Percentiles rank a stretch among this genome's conserved stretches.
phyloP scores from a whole-genome alignment of 2,329 filamentous ascomycete species.

The Fusarium mundagurra region DNA sequence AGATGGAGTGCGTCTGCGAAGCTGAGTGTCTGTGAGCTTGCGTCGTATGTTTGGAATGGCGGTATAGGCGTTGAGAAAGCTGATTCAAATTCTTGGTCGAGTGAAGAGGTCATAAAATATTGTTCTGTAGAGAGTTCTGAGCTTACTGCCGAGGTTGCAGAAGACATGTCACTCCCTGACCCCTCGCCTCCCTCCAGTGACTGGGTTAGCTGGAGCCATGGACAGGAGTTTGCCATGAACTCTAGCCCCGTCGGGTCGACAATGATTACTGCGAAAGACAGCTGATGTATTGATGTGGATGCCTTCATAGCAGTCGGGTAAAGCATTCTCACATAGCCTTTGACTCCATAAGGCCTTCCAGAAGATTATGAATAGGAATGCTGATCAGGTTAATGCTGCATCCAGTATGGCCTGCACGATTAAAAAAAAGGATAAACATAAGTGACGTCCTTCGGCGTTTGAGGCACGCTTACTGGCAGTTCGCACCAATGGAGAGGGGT shows the following conservation, averaged over 20 bases:
- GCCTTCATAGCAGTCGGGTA: too few species aligned
- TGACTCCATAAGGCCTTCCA: neutral
- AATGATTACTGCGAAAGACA: neutral
- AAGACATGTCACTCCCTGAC: neutral
- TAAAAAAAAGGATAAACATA: neutral
- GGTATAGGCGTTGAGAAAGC: fast-evolving
- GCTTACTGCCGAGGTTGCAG: fast-evolving
- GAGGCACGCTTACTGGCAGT: neutral
- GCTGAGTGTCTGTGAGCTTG: neutral
- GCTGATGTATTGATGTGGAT: neutral
- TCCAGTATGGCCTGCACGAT: too few species aligned
- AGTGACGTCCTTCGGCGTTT: neutral
- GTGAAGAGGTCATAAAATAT: fast-evolving
- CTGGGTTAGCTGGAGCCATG: neutral
- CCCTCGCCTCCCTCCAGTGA: neutral
- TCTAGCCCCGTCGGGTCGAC: neutral
- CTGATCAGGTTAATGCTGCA: neutral
- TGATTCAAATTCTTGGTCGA: fast-evolving
- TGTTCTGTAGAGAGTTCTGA: fast-evolving
- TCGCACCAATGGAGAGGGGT: neutral
- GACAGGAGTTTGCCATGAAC: neutral
- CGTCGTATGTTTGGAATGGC: fast-evolving
- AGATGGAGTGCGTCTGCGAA: neutral
- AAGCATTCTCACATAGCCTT: neutral
- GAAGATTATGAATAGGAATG: fast-evolving